Conservation (phyloP, 2,329 filamentous ascomycete species). For the Aspergillus hortae region DNA sequence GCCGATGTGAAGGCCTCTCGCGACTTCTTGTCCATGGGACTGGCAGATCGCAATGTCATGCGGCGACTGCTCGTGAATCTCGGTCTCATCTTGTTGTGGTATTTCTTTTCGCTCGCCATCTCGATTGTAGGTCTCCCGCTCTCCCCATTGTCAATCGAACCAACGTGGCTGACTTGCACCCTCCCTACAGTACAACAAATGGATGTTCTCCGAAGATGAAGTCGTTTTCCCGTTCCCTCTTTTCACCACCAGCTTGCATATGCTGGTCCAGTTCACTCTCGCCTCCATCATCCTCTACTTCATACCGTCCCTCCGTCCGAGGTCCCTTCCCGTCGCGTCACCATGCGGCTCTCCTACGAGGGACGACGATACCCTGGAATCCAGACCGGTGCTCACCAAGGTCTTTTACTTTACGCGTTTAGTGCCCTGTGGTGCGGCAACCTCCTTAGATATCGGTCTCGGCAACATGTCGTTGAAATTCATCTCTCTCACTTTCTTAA, state of each 20-base stretch:
- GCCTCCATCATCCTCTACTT: conserved; percentile 74
- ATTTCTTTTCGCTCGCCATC: conserved; percentile 86
- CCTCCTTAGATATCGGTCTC: conserved; percentile 90
- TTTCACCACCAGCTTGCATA: conserved; percentile 92
- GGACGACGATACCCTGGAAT: conserved; percentile 40
- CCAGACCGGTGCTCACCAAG: conserved; percentile 70
- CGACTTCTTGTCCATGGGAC: conserved; percentile 56
- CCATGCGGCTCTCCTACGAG: conserved; percentile 36
- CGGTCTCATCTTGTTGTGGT: conserved; percentile 84
- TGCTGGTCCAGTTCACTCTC: conserved; percentile 88
- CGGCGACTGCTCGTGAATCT: conserved; percentile 69
- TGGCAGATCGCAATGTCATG: conserved; percentile 71
- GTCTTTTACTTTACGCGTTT: conserved; percentile 91
- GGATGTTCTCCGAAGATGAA: conserved; percentile 90
- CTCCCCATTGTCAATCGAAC: neutral
- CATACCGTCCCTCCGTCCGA: conserved; percentile 76
- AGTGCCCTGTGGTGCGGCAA: conserved; percentile 86
- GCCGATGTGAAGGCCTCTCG: conserved; percentile 59
- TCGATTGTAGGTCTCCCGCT: conserved; percentile 64
- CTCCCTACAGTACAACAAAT: conserved; percentile 82
- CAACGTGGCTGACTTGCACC: neutral
- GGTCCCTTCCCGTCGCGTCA: conserved; percentile 29
- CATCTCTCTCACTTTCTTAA: conserved; percentile 96
- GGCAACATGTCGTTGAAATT: conserved; percentile 96
- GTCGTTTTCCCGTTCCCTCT: conserved; percentile 92